A percentile compares a stretch with the other conserved stretches of the same genome.
These are phyloP conservation scores for Coccomyxa sp. DNA, from an alignment of 139 green algal species.

Conservation along the genomic window DNA sequence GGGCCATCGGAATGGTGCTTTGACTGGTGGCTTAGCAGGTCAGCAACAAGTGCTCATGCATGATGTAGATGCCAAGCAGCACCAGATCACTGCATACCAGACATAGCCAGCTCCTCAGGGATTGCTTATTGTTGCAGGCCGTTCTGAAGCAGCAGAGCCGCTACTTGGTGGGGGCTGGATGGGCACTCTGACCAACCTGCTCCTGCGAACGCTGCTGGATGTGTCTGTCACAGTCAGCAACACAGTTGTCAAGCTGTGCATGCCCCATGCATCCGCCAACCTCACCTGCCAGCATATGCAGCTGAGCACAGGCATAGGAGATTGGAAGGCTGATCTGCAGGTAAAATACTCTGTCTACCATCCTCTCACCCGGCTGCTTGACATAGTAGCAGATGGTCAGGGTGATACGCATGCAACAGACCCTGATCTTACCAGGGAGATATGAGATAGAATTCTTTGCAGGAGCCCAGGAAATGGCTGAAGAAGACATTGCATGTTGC, in stretches of 20 bases:
- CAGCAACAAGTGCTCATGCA: not conserved
- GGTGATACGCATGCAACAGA: not conserved
- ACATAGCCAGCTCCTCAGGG: no score
- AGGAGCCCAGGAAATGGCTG: conserved; percentile 41
- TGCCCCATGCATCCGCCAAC: conserved; percentile 11
- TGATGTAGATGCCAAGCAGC: not conserved
- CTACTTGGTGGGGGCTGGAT: conserved; percentile 11
- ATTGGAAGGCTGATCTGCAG: conserved; percentile 18
- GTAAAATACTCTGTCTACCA: no score
- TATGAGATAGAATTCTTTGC: not conserved
- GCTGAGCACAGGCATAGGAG: conserved; percentile 17
- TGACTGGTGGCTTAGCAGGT: no score
- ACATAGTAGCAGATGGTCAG: not conserved
- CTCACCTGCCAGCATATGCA: conserved; percentile 29
- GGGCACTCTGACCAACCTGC: conserved; percentile 29
- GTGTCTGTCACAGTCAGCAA: conserved; percentile 37
- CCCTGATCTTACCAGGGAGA: no score
- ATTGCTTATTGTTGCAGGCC: no score
- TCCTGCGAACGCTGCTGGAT: conserved; percentile 39
- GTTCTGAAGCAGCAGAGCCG: no score
- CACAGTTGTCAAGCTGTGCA: conserved; percentile 34
- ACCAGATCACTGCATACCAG: no score
- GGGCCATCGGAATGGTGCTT: no score
- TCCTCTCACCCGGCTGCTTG: no score
- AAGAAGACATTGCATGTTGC: conserved; percentile 34